Percentiles rank a stretch among this genome's conserved stretches.
phyloP scores from a whole-genome alignment of 345 rosid species.

The Syzygium aromaticum region DNA sequence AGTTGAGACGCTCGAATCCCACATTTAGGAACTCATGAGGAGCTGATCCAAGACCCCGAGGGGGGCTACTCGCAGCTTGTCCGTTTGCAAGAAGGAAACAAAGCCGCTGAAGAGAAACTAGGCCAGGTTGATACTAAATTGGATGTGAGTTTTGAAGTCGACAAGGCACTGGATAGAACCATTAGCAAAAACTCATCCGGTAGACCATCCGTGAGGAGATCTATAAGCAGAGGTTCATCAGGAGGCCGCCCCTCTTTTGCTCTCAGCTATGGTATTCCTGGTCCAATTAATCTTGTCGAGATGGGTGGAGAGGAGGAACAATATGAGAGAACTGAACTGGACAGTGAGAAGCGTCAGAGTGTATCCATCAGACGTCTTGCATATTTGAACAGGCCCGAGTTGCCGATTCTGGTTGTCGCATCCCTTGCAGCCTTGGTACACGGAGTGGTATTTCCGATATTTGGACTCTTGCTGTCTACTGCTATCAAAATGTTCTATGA shows the following conservation, averaged over 20 bases:
- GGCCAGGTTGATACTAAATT: neutral
- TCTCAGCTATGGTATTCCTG: slow-evolving; percentile 21
- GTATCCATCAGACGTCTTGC: slow-evolving; percentile 58
- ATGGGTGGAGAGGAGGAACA: neutral
- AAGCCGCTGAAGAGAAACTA: slow-evolving; percentile 14
- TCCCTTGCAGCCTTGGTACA: slow-evolving; percentile 50
- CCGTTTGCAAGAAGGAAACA: slow-evolving; percentile 63
- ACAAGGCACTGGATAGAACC: slow-evolving; percentile 9
- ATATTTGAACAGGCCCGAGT: slow-evolving; percentile 64
- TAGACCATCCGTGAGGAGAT: slow-evolving; percentile 12
- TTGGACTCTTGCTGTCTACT: slow-evolving; percentile 61
- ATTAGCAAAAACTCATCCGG: slow-evolving; percentile 10
- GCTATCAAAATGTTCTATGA: slow-evolving; percentile 63
- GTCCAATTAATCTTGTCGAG: slow-evolving; percentile 10
- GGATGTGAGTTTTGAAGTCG: neutral
- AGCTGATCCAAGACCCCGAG: slow-evolving; percentile 43
- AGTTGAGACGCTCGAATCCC: neutral
- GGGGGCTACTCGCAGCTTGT: slow-evolving; percentile 77
- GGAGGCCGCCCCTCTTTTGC: slow-evolving; percentile 32
- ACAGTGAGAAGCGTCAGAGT: slow-evolving; percentile 19
- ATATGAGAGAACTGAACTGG: neutral
- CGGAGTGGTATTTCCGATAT: slow-evolving; percentile 61
- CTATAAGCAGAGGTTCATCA: slow-evolving; percentile 36
- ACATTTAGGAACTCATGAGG: slow-evolving; percentile 9
- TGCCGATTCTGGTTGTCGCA: slow-evolving; percentile 46